Evolutionary conservation across 2,329 filamentous ascomycete species (phyloP), one percentile per base, ranked within the genome.

Genomic region (Ceratocystis albifundus): DNA sequence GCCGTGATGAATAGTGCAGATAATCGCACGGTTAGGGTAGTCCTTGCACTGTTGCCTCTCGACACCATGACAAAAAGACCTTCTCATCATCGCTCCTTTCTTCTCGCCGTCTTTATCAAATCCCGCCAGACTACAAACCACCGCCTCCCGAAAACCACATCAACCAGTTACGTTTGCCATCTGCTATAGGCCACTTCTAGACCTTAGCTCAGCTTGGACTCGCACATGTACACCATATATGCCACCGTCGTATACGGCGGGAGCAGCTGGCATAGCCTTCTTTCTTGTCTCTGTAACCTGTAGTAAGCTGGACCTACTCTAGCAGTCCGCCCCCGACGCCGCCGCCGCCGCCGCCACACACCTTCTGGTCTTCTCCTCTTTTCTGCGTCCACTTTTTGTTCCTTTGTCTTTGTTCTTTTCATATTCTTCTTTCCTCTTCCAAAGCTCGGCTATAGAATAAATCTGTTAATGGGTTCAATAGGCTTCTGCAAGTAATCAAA

Each of bases 211-310:
- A 17, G 12, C 28, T 5, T 8, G 15, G 28, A 15, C 55, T 30
- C 48, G 48, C 25, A 59, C n/a, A 2, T 32, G 17, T 50, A 50
- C 46, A 20, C 5, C 6, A 22, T n/a, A 50, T 50, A 22, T 50
- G 46, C 22, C 7, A 6, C 12, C 17, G 8, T 15, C 4, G 28
- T 59, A 15, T 7, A 30, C n/a, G n/a, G 28, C 28, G 55, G 15
- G 15, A 59, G 25, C n/a, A n/a, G n/a, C 12, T 10, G 7, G 55
- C 55, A 59, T 59, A 59, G 55, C 55, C 55, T 59, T n/a, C 55
- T 59, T 59, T 59, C 25, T 59, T 59, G 4, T n/a, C 28, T 41
- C 36, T 41, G 36, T 15, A 15, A 41, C 36, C 36, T 41, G 36
- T 12, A 41, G 15, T 15, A 15, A 41, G 36, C 36, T 41, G 36